Percentiles rank a stretch among this genome's conserved stretches.
Evolutionary conservation across 148 eudicot species (phyloP).

Genomic region (Rhododendron griersonianum): DNA sequence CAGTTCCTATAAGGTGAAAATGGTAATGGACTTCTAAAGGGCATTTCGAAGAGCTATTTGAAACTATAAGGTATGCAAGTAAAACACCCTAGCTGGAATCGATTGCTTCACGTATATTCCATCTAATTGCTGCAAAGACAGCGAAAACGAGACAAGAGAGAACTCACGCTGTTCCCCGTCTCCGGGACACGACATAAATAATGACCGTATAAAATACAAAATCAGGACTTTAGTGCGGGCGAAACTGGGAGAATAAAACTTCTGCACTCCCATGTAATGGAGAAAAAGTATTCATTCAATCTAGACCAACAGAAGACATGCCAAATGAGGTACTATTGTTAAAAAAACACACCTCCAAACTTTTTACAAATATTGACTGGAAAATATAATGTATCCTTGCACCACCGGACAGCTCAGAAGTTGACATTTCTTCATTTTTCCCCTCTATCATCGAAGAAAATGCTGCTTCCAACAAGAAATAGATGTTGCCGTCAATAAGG

Average conservation of each 20-base stretch:
- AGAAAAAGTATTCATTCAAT: background rate
- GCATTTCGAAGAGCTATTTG: background rate
- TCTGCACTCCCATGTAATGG: background rate
- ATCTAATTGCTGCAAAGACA: background rate
- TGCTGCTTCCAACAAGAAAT: constrained; percentile 53
- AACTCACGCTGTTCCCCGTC: background rate
- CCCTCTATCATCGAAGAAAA: constrained; percentile 93
- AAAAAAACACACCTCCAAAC: constrained; percentile 73
- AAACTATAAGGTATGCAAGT: background rate
- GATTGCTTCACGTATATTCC: background rate
- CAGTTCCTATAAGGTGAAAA: background rate
- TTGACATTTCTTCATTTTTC: constrained; percentile 93
- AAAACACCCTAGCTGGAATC: background rate
- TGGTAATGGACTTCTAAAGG: background rate
- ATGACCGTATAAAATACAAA: background rate
- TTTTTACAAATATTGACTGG: constrained; percentile 84
- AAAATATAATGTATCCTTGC: constrained; percentile 94
- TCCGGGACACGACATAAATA: background rate
- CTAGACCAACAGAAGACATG: background rate
- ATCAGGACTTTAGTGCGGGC: background rate
- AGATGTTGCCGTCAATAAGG: background rate
- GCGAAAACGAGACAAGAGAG: background rate
- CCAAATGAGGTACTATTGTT: background rate
- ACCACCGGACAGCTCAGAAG: constrained; percentile 93
- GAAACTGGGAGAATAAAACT: background rate